phyloP scores from a whole-genome alignment of 306 rosid species.

The Vigna mungo region DNA sequence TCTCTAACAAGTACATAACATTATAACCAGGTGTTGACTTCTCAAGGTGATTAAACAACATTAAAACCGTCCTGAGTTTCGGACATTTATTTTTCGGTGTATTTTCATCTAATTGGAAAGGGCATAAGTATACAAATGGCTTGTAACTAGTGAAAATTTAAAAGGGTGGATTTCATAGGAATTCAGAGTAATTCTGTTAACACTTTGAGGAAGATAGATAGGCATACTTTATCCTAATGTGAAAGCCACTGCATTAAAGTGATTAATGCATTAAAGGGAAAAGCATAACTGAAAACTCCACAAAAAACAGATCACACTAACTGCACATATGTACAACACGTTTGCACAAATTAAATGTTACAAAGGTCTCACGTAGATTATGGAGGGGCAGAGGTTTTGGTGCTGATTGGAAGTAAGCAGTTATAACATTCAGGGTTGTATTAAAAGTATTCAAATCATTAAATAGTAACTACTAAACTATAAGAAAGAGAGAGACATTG shows the following conservation, averaged over 20 bases:
- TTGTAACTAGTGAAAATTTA: neutral
- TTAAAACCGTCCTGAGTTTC: neutral
- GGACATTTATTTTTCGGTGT: constrained; percentile 7
- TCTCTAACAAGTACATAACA: constrained; percentile 6
- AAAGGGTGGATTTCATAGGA: constrained; percentile 1
- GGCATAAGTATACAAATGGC: neutral
- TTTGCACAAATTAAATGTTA: constrained; percentile 25
- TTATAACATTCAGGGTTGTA: constrained; percentile 1
- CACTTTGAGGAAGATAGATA: constrained; percentile 1
- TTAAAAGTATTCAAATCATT: constrained; percentile 16
- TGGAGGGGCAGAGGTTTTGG: neutral
- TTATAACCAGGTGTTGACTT: constrained; percentile 8
- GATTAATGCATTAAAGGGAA: constrained; percentile 5
- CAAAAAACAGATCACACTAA: constrained; percentile 15
- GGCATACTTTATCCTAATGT: constrained; percentile 15
- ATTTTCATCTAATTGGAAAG: constrained; percentile 24
- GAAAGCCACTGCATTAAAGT: neutral
- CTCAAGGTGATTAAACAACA: constrained; percentile 11
- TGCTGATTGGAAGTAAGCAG: constrained; percentile 4
- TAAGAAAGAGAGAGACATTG: too few species aligned
- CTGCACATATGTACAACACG: constrained; percentile 1
- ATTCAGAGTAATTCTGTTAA: neutral
- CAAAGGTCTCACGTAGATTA: neutral
- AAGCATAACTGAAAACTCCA: constrained; percentile 23
- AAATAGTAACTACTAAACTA: neutral